Percentiles rank a stretch among this genome's conserved stretches.
Evolutionary conservation across 2,329 filamentous ascomycete genomes (phyloP).

Genomic region (Sporothrix humicola): DNA sequence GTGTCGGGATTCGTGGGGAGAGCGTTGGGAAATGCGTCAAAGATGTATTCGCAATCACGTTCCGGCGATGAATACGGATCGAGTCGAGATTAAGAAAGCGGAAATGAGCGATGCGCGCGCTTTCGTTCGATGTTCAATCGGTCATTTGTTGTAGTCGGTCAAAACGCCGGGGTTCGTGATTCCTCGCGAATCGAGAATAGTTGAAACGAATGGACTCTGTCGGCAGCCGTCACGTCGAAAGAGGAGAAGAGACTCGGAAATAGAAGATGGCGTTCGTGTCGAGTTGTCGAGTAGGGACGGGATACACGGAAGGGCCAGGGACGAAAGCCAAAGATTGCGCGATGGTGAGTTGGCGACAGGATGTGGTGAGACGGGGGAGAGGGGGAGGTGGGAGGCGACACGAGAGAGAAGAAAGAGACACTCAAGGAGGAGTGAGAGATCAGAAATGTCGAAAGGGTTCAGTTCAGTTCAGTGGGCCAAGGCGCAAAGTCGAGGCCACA

Average conservation of each 20-base stretch:
- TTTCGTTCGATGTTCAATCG: not conserved
- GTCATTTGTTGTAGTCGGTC: not conserved
- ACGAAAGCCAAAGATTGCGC: not conserved
- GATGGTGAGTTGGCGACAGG: slow-evolving; percentile 5
- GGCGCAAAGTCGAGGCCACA: slow-evolving; percentile 28
- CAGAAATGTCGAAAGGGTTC: slow-evolving; percentile 4
- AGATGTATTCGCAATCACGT: not conserved
- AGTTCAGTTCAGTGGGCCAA: slow-evolving; percentile 27
- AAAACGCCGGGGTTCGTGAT: not conserved
- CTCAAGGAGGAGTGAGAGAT: not conserved
- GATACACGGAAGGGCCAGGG: not conserved
- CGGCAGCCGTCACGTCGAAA: not conserved
- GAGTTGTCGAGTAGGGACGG: slow-evolving; percentile 1
- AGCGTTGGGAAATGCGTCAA: too few species aligned
- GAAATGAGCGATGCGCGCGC: not conserved
- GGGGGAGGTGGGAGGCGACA: not conserved
- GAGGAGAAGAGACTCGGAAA: not conserved
- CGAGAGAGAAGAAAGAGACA: not conserved
- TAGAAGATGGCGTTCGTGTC: not conserved
- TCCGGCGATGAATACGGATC: not conserved
- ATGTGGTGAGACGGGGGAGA: slow-evolving; percentile 10
- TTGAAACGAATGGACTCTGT: slow-evolving; percentile 5
- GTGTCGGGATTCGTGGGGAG: not conserved
- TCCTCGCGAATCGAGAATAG: not conserved
- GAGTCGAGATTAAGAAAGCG: not conserved